A percentile compares a stretch with the other conserved stretches of the same genome.
These are phyloP conservation scores for Rhytidhysteron rufulum DNA, from an alignment of 2,329 filamentous ascomycete genomes.

Conservation along the genomic window DNA sequence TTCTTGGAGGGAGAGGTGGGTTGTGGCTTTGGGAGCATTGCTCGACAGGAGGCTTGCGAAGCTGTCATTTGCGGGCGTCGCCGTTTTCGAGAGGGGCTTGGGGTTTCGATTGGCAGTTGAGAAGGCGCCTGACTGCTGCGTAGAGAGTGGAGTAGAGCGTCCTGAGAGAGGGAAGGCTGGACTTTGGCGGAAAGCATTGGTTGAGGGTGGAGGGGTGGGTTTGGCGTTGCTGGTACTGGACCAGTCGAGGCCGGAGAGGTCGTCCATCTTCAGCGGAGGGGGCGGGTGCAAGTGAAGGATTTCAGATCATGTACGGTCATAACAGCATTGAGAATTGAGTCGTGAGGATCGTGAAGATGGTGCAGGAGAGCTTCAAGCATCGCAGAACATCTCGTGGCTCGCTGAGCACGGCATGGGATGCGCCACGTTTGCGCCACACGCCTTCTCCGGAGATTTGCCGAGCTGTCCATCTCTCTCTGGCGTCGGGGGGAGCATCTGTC, in stretches of 20 bases:
- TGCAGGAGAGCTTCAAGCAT: too few species aligned
- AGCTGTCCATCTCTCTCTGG: too few species aligned
- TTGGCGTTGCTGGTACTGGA: conserved; percentile 27
- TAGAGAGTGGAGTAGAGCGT: conserved; percentile 35
- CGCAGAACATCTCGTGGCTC: too few species aligned
- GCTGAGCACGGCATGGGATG: too few species aligned
- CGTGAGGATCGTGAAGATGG: too few species aligned
- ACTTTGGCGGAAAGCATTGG: conserved; percentile 28
- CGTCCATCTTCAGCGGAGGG: conserved; percentile 40
- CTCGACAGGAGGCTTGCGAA: conserved; percentile 74
- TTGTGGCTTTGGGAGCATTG: conserved; percentile 51
- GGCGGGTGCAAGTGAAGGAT: conserved; percentile 12
- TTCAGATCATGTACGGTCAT: background rate
- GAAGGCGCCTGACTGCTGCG: conserved; percentile 36
- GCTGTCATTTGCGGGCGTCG: conserved; percentile 59
- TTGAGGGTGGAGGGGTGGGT: conserved; percentile 21
- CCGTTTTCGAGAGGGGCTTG: conserved; percentile 51
- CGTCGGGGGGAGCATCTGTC: too few species aligned
- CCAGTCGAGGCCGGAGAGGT: conserved; percentile 49
- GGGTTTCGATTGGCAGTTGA: conserved; percentile 34
- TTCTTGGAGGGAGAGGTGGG: conserved; percentile 66
- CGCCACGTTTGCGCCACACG: too few species aligned
- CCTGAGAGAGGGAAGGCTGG: conserved; percentile 38
- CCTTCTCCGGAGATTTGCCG: too few species aligned
- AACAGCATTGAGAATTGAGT: background rate